Conservation (phyloP, 805 yeast species). For the Yarrowia deformans region DNA sequence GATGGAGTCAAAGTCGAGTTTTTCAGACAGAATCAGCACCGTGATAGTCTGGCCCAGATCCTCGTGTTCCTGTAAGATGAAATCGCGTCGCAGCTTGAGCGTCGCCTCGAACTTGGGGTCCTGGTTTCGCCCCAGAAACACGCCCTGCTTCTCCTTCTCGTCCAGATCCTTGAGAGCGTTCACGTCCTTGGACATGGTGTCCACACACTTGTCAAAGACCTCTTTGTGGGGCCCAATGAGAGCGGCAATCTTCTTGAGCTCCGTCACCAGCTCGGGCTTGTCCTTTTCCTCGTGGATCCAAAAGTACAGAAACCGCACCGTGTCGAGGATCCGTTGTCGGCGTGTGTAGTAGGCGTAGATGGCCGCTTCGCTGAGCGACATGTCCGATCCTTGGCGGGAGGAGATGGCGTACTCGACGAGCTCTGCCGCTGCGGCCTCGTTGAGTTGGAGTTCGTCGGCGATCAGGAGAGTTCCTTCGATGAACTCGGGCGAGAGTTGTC, state of each 20-base stretch:
- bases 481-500: constrained; percentile 70
- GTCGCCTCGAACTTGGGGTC: constrained; percentile 58
- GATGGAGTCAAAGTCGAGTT: constrained; percentile 41
- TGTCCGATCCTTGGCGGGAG: constrained; percentile 52
- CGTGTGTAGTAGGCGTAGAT: constrained; percentile 72
- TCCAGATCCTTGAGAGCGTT: constrained; percentile 59
- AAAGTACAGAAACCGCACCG: constrained; percentile 41
- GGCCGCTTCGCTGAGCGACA: constrained; percentile 56
- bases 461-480: constrained; percentile 63
- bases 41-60: constrained; percentile 68
- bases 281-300: constrained; percentile 32
- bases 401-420: constrained; percentile 60
- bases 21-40: constrained; percentile 56
- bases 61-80: constrained; percentile 73
- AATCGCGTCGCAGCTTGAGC: constrained; percentile 66
- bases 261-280: constrained; percentile 17
- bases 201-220: constrained; percentile 57
- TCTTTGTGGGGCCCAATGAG: constrained; percentile 37
- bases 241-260: constrained; percentile 22
- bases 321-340: constrained; percentile 72
- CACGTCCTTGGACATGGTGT: constrained; percentile 67
- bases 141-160: constrained; percentile 58
- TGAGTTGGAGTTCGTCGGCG: constrained; percentile 72
- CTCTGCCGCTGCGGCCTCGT: constrained; percentile 79
- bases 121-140: constrained; percentile 58